A percentile compares a stretch with the other conserved stretches of the same genome.
These are phyloP conservation scores for Penicillium soppii DNA, from an alignment of 495 filamentous ascomycete species.

Conservation along the genomic window DNA sequence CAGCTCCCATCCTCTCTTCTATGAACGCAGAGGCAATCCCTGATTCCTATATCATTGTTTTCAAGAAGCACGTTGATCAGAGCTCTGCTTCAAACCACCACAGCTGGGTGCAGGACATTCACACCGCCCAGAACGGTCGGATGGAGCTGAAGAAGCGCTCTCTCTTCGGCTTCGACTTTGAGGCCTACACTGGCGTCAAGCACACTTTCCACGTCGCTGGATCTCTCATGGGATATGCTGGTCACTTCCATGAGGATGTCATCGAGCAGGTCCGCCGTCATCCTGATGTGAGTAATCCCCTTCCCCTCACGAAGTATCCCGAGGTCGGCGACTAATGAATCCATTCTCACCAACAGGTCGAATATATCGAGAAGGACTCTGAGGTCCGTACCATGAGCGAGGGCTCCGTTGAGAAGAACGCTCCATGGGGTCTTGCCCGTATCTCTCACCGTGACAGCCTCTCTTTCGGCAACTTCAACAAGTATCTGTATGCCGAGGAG, in stretches of 20 bases:
- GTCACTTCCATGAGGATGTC: constrained; percentile 89
- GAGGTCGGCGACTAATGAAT: constrained; percentile 13
- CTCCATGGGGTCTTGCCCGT: constrained; percentile 96
- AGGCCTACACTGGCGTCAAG: constrained; percentile 82
- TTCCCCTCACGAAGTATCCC: constrained; percentile 4
- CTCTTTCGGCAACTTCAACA: constrained; percentile 91
- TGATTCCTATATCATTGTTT: constrained; percentile 95
- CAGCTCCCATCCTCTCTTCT: constrained; percentile 85
- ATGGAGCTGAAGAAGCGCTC: constrained; percentile 88
- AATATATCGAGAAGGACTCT: constrained; percentile 93
- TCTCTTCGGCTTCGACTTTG: constrained; percentile 67
- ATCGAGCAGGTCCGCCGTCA: constrained; percentile 94
- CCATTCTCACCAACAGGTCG: constrained; percentile 62
- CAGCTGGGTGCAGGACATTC: constrained; percentile 85
- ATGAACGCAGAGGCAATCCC: constrained; percentile 72
- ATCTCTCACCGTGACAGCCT: constrained; percentile 91
- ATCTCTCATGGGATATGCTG: constrained; percentile 84
- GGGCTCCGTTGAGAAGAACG: constrained; percentile 72
- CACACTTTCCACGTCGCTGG: constrained; percentile 92
- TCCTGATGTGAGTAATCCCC: constrained; percentile 80
- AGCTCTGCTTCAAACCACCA: constrained; percentile 72
- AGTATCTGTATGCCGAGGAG: constrained; percentile 88
- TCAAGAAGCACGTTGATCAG: constrained; percentile 88
- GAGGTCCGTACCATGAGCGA: constrained; percentile 74
- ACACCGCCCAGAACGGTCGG: constrained; percentile 54